phyloP scores from a whole-genome alignment of 108 stramenopile species.

The Aurantiochytrium sp. region DNA sequence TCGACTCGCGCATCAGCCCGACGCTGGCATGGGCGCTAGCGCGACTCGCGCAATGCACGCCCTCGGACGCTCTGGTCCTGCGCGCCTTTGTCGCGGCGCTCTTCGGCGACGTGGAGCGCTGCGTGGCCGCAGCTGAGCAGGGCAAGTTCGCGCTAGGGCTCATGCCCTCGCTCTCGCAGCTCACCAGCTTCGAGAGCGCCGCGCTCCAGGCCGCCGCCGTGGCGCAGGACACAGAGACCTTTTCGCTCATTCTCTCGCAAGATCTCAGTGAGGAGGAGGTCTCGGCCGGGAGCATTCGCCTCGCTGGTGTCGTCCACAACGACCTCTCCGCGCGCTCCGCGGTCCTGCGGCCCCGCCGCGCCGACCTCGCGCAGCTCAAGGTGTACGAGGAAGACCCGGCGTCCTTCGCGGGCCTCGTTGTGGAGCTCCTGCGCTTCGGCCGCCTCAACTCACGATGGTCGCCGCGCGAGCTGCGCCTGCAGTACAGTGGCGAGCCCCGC shows the following conservation, averaged over 20 bases:
- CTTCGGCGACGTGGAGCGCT: slow-evolving; percentile 13
- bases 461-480: slow-evolving; percentile 17
- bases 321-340: not conserved
- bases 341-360: not conserved
- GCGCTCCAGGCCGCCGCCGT: not conserved
- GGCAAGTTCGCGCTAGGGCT: not conserved
- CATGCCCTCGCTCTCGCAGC: not conserved
- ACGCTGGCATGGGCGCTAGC: not conserved
- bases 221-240: not conserved
- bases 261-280: not conserved
- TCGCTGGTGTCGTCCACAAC: not conserved
- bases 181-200: slow-evolving; percentile 5
- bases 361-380: not conserved
- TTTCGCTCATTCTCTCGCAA: not conserved
- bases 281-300: slow-evolving; percentile 15
- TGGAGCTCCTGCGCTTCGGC: not conserved
- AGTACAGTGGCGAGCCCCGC: not conserved
- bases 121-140: not conserved
- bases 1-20: not conserved
- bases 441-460: not conserved
- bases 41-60: not conserved
- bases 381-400: not conserved
- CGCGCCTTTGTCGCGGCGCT: not conserved
- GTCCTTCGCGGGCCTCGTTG: not conserved
- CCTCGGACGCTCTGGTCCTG: slow-evolving; percentile 17